Evolutionary conservation across 2,329 filamentous ascomycete genomes (phyloP).

Genomic region (Sporothrix humicola): DNA sequence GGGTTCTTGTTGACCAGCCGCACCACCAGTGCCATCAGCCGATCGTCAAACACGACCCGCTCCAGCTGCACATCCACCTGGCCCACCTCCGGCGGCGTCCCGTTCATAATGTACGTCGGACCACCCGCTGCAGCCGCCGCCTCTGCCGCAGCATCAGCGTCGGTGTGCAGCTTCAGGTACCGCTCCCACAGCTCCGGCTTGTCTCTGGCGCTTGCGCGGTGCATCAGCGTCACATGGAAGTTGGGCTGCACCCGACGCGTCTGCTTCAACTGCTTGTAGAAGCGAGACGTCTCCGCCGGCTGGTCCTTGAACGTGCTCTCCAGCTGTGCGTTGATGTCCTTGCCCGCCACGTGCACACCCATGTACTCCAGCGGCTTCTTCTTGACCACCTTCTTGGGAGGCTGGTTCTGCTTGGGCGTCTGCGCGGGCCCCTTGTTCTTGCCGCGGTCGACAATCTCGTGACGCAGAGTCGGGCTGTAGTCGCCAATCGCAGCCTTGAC

Average conservation of each 20-base stretch:
- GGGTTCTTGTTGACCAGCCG: constrained; percentile 64
- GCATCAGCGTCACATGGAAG: constrained; percentile 95
- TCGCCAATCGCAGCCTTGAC: constrained; percentile 75
- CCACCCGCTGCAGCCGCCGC: constrained; percentile 39
- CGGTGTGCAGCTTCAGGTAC: constrained; percentile 66
- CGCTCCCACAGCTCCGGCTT: constrained; percentile 75
- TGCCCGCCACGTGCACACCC: constrained; percentile 54
- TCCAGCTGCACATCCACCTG: constrained; percentile 68
- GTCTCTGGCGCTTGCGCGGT: constrained; percentile 68
- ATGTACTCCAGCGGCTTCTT: constrained; percentile 63
- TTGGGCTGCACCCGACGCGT: constrained; percentile 76
- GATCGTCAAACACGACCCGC: constrained; percentile 79
- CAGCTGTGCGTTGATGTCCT: constrained; percentile 60
- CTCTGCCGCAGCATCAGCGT: constrained; percentile 48
- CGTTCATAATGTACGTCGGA: not conserved
- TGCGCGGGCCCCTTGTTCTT: constrained; percentile 52
- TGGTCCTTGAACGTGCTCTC: constrained; percentile 70
- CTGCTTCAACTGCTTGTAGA: constrained; percentile 78
- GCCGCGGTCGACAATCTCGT: constrained; percentile 69
- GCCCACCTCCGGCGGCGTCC: constrained; percentile 55
- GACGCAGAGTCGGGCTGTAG: constrained; percentile 77
- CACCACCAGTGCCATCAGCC: constrained; percentile 90
- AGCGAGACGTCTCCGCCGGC: constrained; percentile 59
- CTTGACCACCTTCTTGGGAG: constrained; percentile 48
- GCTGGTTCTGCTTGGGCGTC: constrained; percentile 43